These are phyloP conservation scores for Boletus sensibilis DNA, from an alignment of 768 basidiomycete genomes.

Conservation along the genomic window DNA sequence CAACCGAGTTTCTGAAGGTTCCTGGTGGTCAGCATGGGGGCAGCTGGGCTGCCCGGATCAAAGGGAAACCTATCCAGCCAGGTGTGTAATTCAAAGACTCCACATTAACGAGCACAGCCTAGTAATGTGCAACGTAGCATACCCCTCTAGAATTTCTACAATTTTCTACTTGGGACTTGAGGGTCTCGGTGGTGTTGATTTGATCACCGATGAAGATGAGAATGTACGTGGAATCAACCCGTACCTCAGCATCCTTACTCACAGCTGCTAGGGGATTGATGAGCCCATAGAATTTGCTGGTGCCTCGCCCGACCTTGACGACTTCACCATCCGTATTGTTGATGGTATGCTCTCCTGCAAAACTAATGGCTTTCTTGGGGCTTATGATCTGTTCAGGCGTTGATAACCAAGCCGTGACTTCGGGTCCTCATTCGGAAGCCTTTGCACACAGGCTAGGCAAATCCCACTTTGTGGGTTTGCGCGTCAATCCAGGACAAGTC, in stretches of 20 bases:
- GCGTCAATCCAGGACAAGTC: slow-evolving; percentile 58
- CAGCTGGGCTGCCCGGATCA: no score
- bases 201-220: slow-evolving; percentile 75
- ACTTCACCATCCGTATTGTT: slow-evolving; percentile 75
- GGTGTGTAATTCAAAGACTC: no score
- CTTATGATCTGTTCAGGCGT: slow-evolving; percentile 45
- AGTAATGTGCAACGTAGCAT: slow-evolving; percentile 25
- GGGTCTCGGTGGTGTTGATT: slow-evolving; percentile 77
- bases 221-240: slow-evolving; percentile 49
- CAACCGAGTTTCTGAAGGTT: no score
- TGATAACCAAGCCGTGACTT: slow-evolving; percentile 50
- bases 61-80: no score
- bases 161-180: slow-evolving; percentile 90
- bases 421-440: slow-evolving; percentile 53
- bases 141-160: slow-evolving; percentile 65
- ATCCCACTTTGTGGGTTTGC: slow-evolving; percentile 67
- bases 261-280: slow-evolving; percentile 59
- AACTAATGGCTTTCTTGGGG: neutral
- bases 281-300: slow-evolving; percentile 73
- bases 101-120: slow-evolving; percentile 23
- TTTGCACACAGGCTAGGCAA: slow-evolving; percentile 66
- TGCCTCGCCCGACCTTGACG: slow-evolving; percentile 72
- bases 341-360: slow-evolving; percentile 53
- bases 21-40: no score
- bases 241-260: slow-evolving; percentile 1